Base-by-base conservation (phyloP, 2,329 filamentous ascomycete species). In the Canariomyces notabilis region DNA sequence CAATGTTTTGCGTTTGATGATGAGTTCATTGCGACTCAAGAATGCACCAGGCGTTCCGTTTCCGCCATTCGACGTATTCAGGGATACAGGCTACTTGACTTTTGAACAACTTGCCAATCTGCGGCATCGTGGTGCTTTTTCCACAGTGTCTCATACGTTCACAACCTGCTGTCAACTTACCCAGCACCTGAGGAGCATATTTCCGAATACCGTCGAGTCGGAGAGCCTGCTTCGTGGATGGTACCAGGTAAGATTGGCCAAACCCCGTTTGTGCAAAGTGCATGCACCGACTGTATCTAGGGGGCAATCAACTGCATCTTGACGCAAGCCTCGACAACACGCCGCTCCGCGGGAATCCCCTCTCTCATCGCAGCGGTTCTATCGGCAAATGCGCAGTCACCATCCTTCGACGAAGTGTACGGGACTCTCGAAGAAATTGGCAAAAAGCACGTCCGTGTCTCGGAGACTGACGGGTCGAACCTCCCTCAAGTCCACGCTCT, bases 401-500 rank as follows among this genome's bases (percentile, higher is more conserved):
- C 79, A 2, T 77, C 85, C 0, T 85, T 93, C 44, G 68, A 78
- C 22, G 69, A 76, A 31, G 80, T 84, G 1, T 82, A 94, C 61
- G 60, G 64, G 5, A 78, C 80, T 26, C 72, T 89, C 4, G 76
- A 79, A 49, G 62, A 65, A 3, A 81, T 87, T 43, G 79, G 82
- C 5, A 65, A 71, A 19, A 64, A 69, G 18, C 72, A 77, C 40
- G 77, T 77, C 3, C 67, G 63, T 8, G 70, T 76, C 34, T 71
- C 74, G 0, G 74, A 79, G 48, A 80, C 76, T 0, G 80, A 83
- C 48, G 79, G 76, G 22, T 77, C 76, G 2, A 83, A 85, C 33
- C 69, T 97, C 4, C 85, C 89, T 0, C 91, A 98, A 65, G 93
- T 98, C 0, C 93, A 98, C 64, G 89, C 93, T 0, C 77, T 95